Base-by-base conservation (phyloP, 2,329 filamentous ascomycete genomes). In the Magnaporthiopsis rhizophila region DNA sequence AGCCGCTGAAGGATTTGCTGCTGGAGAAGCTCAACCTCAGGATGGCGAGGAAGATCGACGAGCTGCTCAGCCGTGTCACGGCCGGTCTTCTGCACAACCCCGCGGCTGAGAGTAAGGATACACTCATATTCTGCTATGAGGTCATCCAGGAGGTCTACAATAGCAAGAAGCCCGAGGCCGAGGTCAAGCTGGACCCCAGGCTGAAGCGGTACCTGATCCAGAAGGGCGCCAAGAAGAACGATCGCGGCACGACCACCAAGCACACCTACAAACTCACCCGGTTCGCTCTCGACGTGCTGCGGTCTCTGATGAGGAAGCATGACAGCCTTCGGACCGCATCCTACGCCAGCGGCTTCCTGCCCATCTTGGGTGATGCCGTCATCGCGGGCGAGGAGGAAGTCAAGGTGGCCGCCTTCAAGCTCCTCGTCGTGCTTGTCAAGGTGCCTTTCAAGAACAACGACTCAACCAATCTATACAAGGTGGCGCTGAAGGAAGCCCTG, bases 51-150 rank as follows among this genome's bases (percentile, higher is more conserved):
- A 97, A 98, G 78, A 90, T 97, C 64, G 95, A 99, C 72, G 89
- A 96, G 65, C 80, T 99, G 26, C 82, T 99, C 64, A 85, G 89
- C 62, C 88, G 95, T 63, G 90, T 99, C 63, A 89, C 90, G 1
- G 84, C 90, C 9, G 96, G 95, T 38, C 81, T 99, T 4, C 76
- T 96, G 34, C 88, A 90, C 68, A 99, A 99, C 69, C 82, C 89
- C 3, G 88, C 87, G 0, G 88, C 91, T 0, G 87, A 89, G 68
- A 91, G 87, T 69, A 87, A 89, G 61, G 91, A 97, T 68, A 88
- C 94, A 57, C 79, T 99, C n/a, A 79, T 97, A 0, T 97, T 99
- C 75, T 97, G 93, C 74, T 98, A 97, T 73, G 92, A 98, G 74
- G 84, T 98, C 60, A 90, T 98, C 57, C 90, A 96, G 72, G 89